phyloP scores from a whole-genome alignment of 2,329 filamentous ascomycete genomes.

The Curvularia sp. region DNA sequence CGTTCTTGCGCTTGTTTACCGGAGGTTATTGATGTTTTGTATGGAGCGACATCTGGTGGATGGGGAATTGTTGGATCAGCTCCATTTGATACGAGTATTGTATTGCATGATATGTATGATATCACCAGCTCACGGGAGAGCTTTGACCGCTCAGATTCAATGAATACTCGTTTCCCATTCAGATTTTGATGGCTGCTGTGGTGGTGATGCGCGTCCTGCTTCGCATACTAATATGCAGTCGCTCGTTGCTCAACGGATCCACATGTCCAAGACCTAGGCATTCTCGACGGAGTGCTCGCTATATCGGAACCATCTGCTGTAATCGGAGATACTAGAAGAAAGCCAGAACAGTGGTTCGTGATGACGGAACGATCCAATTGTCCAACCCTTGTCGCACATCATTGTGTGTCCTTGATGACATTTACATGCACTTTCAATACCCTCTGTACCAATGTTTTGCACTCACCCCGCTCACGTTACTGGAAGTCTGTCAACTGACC shows the following conservation, averaged over 20 bases:
- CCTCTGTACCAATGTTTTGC: background rate
- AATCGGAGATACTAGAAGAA: background rate
- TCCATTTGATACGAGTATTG: constrained; percentile 17
- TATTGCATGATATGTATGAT: constrained; percentile 11
- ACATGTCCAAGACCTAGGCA: no score
- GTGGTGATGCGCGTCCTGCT: background rate
- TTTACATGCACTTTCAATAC: background rate
- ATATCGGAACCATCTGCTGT: no score
- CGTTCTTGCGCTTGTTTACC: constrained; percentile 3
- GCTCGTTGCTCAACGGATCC: no score
- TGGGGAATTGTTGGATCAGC: constrained; percentile 9
- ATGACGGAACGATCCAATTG: background rate
- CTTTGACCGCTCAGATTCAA: background rate
- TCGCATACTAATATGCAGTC: background rate
- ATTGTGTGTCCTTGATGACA: constrained; percentile 4
- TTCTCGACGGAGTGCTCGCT: no score
- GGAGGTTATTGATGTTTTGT: background rate
- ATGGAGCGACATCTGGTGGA: background rate
- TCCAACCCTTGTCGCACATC: background rate
- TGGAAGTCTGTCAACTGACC: background rate
- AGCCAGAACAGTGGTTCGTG: background rate
- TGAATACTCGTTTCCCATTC: background rate
- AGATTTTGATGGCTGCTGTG: background rate
- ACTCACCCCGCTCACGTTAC: constrained; percentile 2
- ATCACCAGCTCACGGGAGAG: background rate